These are phyloP conservation scores for Thraustochytrium striatum DNA, from an alignment of 352 stramenopile genomes.

Conservation along the genomic window DNA sequence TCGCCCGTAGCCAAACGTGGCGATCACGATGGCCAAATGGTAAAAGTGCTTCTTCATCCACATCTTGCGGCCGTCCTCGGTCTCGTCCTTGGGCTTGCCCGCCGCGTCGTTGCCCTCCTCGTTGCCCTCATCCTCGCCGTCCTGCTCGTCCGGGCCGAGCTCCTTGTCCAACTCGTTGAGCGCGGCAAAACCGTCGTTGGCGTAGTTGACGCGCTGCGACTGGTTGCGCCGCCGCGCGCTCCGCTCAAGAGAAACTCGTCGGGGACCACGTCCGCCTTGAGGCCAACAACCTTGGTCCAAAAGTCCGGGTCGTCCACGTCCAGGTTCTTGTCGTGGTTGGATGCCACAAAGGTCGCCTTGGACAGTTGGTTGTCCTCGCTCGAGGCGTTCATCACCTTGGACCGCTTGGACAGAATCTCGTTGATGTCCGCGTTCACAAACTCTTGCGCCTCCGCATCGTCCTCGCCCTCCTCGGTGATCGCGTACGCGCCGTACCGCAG, in stretches of 20 bases:
- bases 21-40: not conserved
- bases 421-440: constrained; percentile 98
- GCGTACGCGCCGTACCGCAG: constrained; percentile 87
- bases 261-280: constrained; percentile 68
- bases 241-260: constrained; percentile 63
- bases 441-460: constrained; percentile 85
- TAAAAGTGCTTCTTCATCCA: constrained; percentile 33
- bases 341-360: constrained; percentile 83
- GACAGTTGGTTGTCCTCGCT: constrained; percentile 67
- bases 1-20: constrained; percentile 24
- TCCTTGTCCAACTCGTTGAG: constrained; percentile 54
- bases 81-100: constrained; percentile 22
- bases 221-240: constrained; percentile 55
- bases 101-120: constrained; percentile 24
- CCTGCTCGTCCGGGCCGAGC: constrained; percentile 61
- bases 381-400: constrained; percentile 45
- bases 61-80: constrained; percentile 33
- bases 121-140: constrained; percentile 43
- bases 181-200: constrained; percentile 64
- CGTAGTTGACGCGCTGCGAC: constrained; percentile 54
- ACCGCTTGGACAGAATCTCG: constrained; percentile 80
- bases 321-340: constrained; percentile 74
- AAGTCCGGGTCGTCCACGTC: constrained; percentile 87
- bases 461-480: constrained; percentile 83
- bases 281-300: constrained; percentile 84